Evolutionary conservation across 2,329 filamentous ascomycete species (phyloP), one percentile per base, ranked within the genome.

Genomic region (Xylaria sp.): DNA sequence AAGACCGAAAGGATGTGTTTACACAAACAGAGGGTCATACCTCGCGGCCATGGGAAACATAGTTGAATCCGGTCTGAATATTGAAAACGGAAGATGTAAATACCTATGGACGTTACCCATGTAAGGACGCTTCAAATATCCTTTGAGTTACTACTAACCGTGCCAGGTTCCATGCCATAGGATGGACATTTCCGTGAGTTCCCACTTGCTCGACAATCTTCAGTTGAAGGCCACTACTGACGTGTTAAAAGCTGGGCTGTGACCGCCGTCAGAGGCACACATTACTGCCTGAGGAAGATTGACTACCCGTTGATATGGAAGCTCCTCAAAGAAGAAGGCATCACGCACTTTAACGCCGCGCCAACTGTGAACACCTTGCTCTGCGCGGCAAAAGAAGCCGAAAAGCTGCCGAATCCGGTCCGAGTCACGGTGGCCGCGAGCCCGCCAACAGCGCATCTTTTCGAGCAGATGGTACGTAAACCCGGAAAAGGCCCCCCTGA

Each of bases 301-400:
- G 92, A 97, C 73, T 99, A 99, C 69, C 85, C 90, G 0, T 79
- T 93, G 54, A 96, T 99, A 56, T 99, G 94, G 94, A 83, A 83
- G 44, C 76, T 99, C 3, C 76, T 99, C 29, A 95, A 92, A 67
- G 83, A 91, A 48, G 90, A 97, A 72, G 79, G 84, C 6, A 89
- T 99, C 60, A 97, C 92, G 0, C 94, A 99, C 72, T 97, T 95
- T 76, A 96, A 93, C 68, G 93, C 93, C 1, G 94, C 93, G 0
- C 94, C 94, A 0, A 99, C 94, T 0, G 94, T 99, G 48, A 97
- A 97, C 71, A 99, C 93, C 0, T 76, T 97, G 1, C 83, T 99
- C 2, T 96, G 94, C 68, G 88, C 88, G 11, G 83, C 90, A 2
- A 81, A 87, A 39, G 87, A 92, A 70, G 93, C 94, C 2, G 83